Base-by-base conservation (phyloP, 805 yeast genomes). In the Lipomyces sp. region DNA sequence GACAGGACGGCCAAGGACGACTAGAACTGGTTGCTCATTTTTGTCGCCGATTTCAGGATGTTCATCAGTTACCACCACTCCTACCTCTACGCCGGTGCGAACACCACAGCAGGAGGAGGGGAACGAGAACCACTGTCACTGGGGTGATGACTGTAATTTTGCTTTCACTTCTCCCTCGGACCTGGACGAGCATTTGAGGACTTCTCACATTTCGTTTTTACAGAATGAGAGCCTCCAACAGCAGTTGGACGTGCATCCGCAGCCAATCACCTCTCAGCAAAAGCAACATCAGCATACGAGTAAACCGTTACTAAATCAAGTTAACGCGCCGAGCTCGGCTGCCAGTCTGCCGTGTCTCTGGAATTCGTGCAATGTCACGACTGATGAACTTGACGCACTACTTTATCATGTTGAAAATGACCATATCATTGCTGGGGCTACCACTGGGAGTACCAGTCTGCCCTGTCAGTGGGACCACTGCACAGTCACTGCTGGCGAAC, bases 391-490 rank as follows among this genome's bases (percentile, higher is more conserved):
- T 54, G 79, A 75, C 48, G 73, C 75, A 8, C 51, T 73, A 13
- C 64, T 74, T 7, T 54, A 51, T 33, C 77, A 75, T 60, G 69
- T 75, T 35, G 73, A 70, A 51, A 62, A 30, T 5, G 72, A 71
- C 32, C 77, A 75, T 65, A 51, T 15, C 29, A 29, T 6, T 32
- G 34, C 5, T 32, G 54, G 10, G 10, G 30, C 53, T 7, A 4
- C 10, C 30, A 24, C 57, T 53, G 35, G 6, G 39, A 5, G 29
- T n/a, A 4, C 29, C 11, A 8, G 53, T n/a, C 30, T 68, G 18
- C 53, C 63, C 7, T 79, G 81, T 61, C 80, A 77, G 61, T 79
- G 82, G 82, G 81, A 79, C 60, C 73, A 80, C 2, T 79, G 81
- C 62, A 76, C 76, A 29, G 76, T 74, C 33, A 57, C 71, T 54